Base-by-base conservation (phyloP, 2,329 filamentous ascomycete species). In the Aspergillus hiratsukae region DNA sequence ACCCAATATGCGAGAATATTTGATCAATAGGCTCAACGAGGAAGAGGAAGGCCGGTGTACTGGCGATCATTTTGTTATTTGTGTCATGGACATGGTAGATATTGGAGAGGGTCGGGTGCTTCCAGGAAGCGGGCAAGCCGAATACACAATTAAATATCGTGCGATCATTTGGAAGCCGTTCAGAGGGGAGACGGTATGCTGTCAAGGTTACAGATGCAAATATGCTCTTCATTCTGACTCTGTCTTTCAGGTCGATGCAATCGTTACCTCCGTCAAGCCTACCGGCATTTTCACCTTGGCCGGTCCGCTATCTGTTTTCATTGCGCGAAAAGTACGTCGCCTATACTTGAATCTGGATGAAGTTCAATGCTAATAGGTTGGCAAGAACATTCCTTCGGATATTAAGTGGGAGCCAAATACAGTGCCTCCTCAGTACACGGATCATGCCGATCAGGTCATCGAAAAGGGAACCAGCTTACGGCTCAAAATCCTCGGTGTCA, bases 81-180 rank as follows among this genome's bases (percentile, higher is more conserved):
- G 91, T 70, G 95, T 99, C 69, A 93, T 99, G 85, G 92, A 97
- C 75, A 90, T 92, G 50, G 92, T 95, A 68, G 90, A 97, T 65
- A 93, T 97, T 68, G 95, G 91, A 17, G 91, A 96, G 70, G 92
- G 92, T 11, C 88, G 91, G 65, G 93, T 99, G 60, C 83, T 97
- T 55, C 93, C 94, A 3, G 90, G 93, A 8, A 96, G 89, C 60
- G 94, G 92, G 9, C 83, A 95, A 64, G 93, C 94, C 21, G 91
- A 97, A 75, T 99, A 97, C 72, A 96, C 90, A 0, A 91, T 99
- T 49, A 87, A 89, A 67, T 99, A 97, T 73, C 90, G 92, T 59
- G 94, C 94, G 53, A 93, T 99, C 58, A 91, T 99, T 56, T 99
- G 93, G 93, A 86, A 93, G 69, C 94, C 94, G 10, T 99, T 97